Percentiles rank a stretch among this genome's conserved stretches.
These are phyloP conservation scores for Carpinus viminea DNA, from an alignment of 306 rosid genomes.

Conservation along the genomic window DNA sequence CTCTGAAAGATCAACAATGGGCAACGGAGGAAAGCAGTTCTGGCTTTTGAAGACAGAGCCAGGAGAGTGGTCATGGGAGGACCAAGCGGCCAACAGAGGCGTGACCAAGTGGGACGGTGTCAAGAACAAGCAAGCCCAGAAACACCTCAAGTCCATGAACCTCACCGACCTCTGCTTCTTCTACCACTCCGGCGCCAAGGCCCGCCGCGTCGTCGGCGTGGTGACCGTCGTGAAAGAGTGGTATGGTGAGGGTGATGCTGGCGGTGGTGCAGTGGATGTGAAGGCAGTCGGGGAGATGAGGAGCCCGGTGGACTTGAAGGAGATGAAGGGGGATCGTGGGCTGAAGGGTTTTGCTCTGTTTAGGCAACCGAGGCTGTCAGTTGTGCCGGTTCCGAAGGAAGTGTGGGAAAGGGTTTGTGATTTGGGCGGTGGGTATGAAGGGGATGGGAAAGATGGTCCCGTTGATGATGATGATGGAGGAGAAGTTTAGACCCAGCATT, in stretches of 20 bases:
- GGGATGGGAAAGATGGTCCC: constrained; percentile 41
- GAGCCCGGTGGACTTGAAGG: constrained; percentile 62
- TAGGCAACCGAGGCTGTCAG: constrained; percentile 73
- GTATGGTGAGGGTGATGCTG: constrained; percentile 36
- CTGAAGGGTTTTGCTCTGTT: constrained; percentile 57
- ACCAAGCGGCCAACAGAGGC: constrained; percentile 73
- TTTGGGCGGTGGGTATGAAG: constrained; percentile 75
- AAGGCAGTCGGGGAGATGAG: constrained; percentile 81
- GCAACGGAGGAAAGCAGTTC: constrained; percentile 25
- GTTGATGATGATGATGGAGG: constrained; percentile 1
- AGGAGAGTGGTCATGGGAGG: constrained; percentile 92
- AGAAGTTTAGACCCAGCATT: not conserved
- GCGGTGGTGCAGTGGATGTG: constrained; percentile 61
- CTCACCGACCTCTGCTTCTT: constrained; percentile 72
- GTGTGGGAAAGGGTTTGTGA: constrained; percentile 61
- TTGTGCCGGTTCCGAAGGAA: constrained; percentile 55
- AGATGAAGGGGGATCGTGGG: constrained; percentile 61
- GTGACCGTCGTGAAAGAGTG: constrained; percentile 61
- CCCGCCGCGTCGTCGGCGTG: constrained; percentile 80
- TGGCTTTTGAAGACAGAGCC: constrained; percentile 84
- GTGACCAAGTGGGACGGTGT: constrained; percentile 85
- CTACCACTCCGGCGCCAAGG: constrained; percentile 78
- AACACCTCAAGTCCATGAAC: constrained; percentile 72
- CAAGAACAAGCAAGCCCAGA: constrained; percentile 86
- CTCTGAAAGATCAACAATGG: constrained; percentile 20